Evolutionary conservation across 306 rosid genomes (phyloP), one percentile per base, ranked within the genome.

Genomic region (Macrotyloma uniflorum): DNA sequence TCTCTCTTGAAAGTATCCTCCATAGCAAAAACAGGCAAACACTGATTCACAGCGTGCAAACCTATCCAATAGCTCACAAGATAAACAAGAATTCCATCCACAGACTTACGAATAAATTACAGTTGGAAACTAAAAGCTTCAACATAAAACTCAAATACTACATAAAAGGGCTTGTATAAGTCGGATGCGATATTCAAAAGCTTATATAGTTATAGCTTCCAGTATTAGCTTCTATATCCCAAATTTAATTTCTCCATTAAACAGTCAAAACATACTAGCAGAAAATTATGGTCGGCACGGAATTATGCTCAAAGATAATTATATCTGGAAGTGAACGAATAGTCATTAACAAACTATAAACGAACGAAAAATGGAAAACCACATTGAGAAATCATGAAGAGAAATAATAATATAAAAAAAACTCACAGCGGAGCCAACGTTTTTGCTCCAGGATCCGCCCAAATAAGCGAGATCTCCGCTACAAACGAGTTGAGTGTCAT

Each of bases 371-470:
- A 32, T 12, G 38, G 20, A 54, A 77, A 24, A 46, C 14, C 3
- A 26, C 75, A 67, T 18, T 28, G 32, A 13, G 46, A 57, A 64
- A 70, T 13, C 5, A 61, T 15, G 13, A 5, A 12, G 58, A 61
- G n/a, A 28, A 79, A 32, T 4, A 19, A 47, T 46, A 15, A n/a
- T n/a, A n/a, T n/a, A 20, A 22, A 18, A 50, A 74, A 16, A 66
- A 88, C 99, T 91, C 79, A 95, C 99, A 14, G 93, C 98, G 63
- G 87, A 93, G 79, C 98, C 87, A 80, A 95, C 87, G 36, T 88
- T 86, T 79, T 88, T 95, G 75, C 91, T 92, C 98, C 99, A 95
- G 66, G 98, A 95, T 49, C 95, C 99, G 36, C 98, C 99, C 89
- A 95, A 83, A 80, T 95, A 95, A 75, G 98, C 89, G 74, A 95